Conservation (phyloP, 139 green algal species). For the Mychonastes homosphaera region DNA sequence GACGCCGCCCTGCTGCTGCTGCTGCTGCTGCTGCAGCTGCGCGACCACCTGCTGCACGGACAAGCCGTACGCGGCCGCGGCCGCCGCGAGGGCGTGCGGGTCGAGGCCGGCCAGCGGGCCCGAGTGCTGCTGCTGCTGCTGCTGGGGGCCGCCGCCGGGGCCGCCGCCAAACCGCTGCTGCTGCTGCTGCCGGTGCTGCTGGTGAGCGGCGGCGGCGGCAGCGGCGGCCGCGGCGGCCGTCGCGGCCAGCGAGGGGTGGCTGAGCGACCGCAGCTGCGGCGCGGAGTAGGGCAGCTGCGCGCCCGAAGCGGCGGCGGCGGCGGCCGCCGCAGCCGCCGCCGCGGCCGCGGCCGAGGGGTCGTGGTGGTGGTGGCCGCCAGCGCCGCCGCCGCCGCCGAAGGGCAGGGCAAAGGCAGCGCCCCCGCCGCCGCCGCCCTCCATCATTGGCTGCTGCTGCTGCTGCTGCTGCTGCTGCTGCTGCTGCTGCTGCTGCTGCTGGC, state of each 20-base stretch:
- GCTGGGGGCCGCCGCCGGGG: constrained; percentile 3
- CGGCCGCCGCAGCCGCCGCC: constrained; percentile 9
- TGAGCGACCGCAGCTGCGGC: constrained; percentile 6
- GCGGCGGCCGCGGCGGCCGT: constrained; percentile 11
- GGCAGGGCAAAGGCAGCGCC: background rate
- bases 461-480: constrained; percentile 15
- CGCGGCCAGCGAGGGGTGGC: constrained; percentile 10
- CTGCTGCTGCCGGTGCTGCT: constrained; percentile 23
- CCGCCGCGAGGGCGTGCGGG: constrained; percentile 24
- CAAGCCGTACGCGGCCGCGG: constrained; percentile 10
- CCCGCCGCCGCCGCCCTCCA: background rate
- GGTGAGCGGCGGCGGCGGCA: constrained; percentile 9
- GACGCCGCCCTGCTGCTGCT: constrained; percentile 22
- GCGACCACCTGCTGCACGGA: constrained; percentile 10
- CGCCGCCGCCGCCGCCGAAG: too few relatives aligned
- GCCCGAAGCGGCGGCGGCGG: background rate
- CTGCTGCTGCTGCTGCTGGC: constrained; percentile 12
- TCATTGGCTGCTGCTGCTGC: constrained; percentile 11
- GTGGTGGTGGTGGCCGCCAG: too few relatives aligned
- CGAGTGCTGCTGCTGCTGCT: constrained; percentile 31
- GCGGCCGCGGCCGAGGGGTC: background rate
- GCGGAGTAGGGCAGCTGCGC: too few relatives aligned
- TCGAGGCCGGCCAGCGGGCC: constrained; percentile 28
- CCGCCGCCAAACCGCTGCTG: background rate
- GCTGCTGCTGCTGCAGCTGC: constrained; percentile 23